Evolutionary conservation across 805 yeast species (phyloP).

Genomic region (Lachancea thermotolerans): DNA sequence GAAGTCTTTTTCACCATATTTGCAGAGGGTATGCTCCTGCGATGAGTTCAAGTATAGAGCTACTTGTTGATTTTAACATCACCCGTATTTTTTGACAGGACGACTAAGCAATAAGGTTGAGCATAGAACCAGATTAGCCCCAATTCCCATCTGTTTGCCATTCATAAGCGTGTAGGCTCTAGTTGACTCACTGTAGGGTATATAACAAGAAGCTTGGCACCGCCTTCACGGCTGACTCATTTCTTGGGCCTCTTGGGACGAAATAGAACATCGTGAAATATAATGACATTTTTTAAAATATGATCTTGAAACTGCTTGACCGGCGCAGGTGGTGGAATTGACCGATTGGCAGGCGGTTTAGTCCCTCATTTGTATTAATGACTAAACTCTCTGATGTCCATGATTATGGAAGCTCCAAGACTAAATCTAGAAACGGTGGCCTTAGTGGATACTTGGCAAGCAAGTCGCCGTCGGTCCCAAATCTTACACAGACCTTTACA

Average conservation of each 20-base stretch:
- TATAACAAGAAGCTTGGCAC: too few relatives aligned
- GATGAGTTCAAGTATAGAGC: background rate
- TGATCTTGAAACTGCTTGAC: background rate
- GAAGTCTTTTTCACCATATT: conserved; percentile 3
- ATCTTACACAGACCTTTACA: conserved; percentile 4
- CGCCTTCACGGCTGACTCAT: too few relatives aligned
- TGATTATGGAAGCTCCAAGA: background rate
- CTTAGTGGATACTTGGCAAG: conserved; percentile 1
- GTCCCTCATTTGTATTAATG: background rate
- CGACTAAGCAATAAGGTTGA: background rate
- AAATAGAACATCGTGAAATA: background rate
- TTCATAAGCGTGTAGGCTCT: too few relatives aligned
- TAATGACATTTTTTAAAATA: background rate
- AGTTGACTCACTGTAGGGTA: too few relatives aligned
- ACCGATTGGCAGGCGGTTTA: background rate
- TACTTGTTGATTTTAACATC: background rate
- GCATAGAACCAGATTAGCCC: too few relatives aligned
- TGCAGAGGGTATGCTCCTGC: background rate
- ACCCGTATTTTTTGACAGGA: background rate
- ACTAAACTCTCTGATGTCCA: background rate
- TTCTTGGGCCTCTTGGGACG: background rate
- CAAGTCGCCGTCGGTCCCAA: conserved; percentile 10
- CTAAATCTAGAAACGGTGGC: background rate
- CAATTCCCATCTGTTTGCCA: too few relatives aligned
- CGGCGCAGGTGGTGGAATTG: too few relatives aligned